Evolutionary conservation across 441 rosid genomes (phyloP).

Genomic region (Erodium texanum): DNA sequence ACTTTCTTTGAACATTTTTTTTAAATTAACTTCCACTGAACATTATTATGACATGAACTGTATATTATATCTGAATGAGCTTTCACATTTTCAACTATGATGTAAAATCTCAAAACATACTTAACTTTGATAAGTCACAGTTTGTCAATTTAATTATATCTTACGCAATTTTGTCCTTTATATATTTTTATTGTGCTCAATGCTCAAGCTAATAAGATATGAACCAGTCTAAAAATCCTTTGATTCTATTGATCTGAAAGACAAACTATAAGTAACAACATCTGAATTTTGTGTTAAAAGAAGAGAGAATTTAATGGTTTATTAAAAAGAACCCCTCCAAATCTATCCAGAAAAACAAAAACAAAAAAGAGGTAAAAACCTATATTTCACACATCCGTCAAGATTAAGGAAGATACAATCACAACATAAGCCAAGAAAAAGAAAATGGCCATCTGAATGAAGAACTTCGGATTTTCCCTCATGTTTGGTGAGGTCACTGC

Average conservation of each 20-base stretch:
- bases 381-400: conserved; percentile 45
- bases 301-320: neutral
- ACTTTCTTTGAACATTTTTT: too few species aligned
- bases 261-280: neutral
- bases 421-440: conserved; percentile 86
- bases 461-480: conserved; percentile 95
- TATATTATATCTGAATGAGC: too few species aligned
- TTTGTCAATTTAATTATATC: too few species aligned
- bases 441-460: conserved; percentile 79
- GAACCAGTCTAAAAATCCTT: too few species aligned
- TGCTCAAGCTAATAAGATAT: neutral
- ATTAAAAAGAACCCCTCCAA: conserved; percentile 2
- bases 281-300: neutral
- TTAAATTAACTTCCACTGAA: too few species aligned
- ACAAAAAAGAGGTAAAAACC: neutral
- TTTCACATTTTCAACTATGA: too few species aligned
- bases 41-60: too few species aligned
- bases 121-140: too few species aligned
- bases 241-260: neutral
- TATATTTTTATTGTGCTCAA: too few species aligned
- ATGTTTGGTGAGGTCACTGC: conserved; percentile 95
- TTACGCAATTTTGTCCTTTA: too few species aligned
- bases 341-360: neutral
- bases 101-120: too few species aligned
- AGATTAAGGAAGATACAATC: conserved; percentile 83